Percentiles rank a stretch among this genome's conserved stretches.
Conservation (phyloP, 2,329 filamentous ascomycete genomes). For the Ophiostoma angusticollis region DNA sequence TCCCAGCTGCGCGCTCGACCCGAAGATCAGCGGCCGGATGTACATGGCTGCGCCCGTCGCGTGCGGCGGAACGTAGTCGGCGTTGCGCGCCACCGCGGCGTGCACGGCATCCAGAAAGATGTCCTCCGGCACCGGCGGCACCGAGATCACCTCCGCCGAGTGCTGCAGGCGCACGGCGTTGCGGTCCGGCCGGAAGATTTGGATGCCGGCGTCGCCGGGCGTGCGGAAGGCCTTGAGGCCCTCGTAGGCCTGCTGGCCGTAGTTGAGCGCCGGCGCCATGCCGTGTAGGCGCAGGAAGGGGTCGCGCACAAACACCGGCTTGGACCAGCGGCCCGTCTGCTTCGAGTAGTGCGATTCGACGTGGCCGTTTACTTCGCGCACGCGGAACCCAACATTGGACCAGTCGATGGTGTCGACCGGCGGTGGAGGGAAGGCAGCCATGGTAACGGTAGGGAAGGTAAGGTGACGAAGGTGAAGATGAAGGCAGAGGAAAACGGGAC, state of each 20-base stretch:
- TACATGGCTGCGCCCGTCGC: slow-evolving; percentile 86
- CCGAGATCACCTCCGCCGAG: slow-evolving; percentile 70
- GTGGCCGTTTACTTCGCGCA: slow-evolving; percentile 85
- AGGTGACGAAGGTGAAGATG: background rate
- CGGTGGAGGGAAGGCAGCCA: slow-evolving; percentile 58
- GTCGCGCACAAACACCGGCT: slow-evolving; percentile 66
- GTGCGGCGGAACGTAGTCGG: slow-evolving; percentile 81
- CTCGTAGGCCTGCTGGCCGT: slow-evolving; percentile 95
- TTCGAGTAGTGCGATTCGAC: slow-evolving; percentile 75
- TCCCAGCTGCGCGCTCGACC: slow-evolving; percentile 74
- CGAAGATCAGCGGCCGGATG: slow-evolving; percentile 78
- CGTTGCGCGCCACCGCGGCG: slow-evolving; percentile 76
- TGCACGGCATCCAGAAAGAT: slow-evolving; percentile 66
- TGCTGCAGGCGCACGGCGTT: slow-evolving; percentile 79
- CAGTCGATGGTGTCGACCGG: slow-evolving; percentile 80
- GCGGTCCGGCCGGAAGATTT: slow-evolving; percentile 75
- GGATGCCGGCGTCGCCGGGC: slow-evolving; percentile 55
- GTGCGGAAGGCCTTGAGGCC: slow-evolving; percentile 93
- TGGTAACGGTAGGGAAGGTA: slow-evolving; percentile 14
- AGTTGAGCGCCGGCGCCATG: slow-evolving; percentile 91
- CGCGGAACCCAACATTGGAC: slow-evolving; percentile 82
- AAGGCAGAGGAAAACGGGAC: too few species aligned
- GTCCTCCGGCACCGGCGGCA: slow-evolving; percentile 65
- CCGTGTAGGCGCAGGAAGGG: slow-evolving; percentile 84
- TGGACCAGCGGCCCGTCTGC: slow-evolving; percentile 62